These are phyloP conservation scores for Eucalyptus lansdowneana DNA, from an alignment of 345 rosid genomes.

Conservation along the genomic window DNA sequence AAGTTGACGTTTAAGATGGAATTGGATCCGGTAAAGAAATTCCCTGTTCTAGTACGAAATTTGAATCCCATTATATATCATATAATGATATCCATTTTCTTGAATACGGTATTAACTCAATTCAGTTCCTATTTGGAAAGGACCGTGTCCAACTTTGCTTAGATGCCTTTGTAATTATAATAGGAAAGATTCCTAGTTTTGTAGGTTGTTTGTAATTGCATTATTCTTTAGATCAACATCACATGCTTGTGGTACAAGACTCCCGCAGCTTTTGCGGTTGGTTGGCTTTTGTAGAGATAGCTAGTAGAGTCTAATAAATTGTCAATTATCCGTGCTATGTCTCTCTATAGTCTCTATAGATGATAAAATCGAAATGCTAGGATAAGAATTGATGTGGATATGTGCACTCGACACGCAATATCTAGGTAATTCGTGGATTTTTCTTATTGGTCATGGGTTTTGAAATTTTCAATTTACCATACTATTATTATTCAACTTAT, in stretches of 20 bases:
- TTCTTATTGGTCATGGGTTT: neutral
- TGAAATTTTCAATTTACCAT: neutral
- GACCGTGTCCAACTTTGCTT: neutral
- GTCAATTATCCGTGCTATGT: neutral
- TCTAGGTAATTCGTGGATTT: neutral
- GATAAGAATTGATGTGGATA: neutral
- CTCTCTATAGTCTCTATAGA: neutral
- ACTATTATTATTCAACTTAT: neutral
- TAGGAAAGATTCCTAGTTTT: neutral
- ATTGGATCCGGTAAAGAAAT: neutral
- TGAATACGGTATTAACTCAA: neutral
- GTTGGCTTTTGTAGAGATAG: neutral
- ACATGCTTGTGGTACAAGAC: neutral
- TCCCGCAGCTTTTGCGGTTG: neutral
- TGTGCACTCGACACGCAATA: fast-evolving
- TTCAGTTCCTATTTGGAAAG: neutral
- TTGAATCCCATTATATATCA: neutral
- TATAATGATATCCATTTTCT: neutral
- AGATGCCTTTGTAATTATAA: neutral
- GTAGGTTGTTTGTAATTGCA: neutral
- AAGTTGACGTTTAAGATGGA: neutral
- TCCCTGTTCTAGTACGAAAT: neutral
- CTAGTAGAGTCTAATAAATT: neutral
- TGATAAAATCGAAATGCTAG: neutral
- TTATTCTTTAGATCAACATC: neutral